Percentiles rank a stretch among this genome's conserved stretches.
Conservation (phyloP, 2,329 filamentous ascomycete species). For the Tolypocladium ovalisporum region DNA sequence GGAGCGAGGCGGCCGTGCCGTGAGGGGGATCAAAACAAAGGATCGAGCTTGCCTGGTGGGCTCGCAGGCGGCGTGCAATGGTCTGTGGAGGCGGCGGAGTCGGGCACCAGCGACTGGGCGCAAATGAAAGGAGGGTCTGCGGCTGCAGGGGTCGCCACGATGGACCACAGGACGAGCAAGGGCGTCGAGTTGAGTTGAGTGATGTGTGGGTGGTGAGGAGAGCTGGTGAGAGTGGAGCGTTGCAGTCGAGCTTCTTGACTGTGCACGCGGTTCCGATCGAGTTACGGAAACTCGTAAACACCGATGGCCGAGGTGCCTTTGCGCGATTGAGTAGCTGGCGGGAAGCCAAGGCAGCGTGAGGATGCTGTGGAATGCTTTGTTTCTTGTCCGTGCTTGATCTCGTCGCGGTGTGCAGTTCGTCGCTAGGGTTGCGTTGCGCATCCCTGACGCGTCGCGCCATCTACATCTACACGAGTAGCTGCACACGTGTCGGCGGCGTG, state of each 20-base stretch:
- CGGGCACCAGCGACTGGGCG: background rate
- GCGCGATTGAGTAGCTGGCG: no score
- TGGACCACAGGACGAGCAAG: background rate
- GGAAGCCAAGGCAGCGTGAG: no score
- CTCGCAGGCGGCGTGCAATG: background rate
- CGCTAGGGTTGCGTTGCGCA: background rate
- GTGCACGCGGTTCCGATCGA: background rate
- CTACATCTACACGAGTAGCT: no score
- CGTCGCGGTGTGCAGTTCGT: background rate
- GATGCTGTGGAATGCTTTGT: no score
- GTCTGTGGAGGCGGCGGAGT: background rate
- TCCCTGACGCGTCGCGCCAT: background rate
- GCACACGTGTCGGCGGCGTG: no score
- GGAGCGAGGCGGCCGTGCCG: background rate
- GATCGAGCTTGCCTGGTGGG: background rate
- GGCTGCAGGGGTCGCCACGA: background rate
- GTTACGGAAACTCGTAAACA: no score
- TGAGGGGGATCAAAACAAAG: background rate
- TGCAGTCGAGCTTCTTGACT: background rate
- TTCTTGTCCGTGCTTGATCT: background rate
- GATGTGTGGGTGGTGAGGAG: background rate
- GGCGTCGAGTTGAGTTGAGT: background rate
- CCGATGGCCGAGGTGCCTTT: no score
- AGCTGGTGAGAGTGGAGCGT: background rate
- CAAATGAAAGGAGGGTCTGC: background rate